phyloP scores from a whole-genome alignment of 345 rosid species.

The Rhodomyrtus tomentosa region DNA sequence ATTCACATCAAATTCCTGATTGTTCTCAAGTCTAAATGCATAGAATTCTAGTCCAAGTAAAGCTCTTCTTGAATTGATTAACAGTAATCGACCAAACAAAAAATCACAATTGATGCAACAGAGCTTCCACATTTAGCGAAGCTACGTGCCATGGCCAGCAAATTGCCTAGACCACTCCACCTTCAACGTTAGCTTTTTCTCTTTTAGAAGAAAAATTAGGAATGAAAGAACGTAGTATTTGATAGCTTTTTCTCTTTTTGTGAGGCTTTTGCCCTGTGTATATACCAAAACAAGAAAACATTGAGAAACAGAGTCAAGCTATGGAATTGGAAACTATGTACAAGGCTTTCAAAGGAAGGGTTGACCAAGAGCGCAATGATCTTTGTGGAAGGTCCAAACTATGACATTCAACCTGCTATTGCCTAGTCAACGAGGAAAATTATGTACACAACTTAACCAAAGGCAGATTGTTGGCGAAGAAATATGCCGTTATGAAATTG shows the following conservation, averaged over 20 bases:
- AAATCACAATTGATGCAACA: too few relatives aligned
- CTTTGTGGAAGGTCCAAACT: not conserved
- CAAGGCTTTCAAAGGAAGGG: not conserved
- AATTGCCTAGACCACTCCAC: not conserved
- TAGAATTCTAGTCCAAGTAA: not conserved
- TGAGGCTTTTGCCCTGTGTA: not conserved
- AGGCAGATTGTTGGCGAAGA: not conserved
- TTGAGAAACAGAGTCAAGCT: not conserved
- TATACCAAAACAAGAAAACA: not conserved
- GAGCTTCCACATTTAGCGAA: not conserved
- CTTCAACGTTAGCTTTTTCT: not conserved
- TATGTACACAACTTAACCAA: not conserved
- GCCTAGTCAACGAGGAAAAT: not conserved
- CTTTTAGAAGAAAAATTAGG: not conserved
- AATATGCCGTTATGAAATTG: not conserved
- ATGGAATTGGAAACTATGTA: not conserved
- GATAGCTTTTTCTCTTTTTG: not conserved
- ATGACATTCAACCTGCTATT: not conserved
- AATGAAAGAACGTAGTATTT: not conserved
- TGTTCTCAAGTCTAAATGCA: not conserved
- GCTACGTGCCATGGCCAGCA: not conserved
- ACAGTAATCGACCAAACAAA: not conserved
- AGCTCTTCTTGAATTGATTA: not conserved
- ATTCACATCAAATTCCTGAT: not conserved
- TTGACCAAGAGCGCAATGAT: not conserved